A percentile compares a stretch with the other conserved stretches of the same genome.
These are phyloP conservation scores for Fragilaria crotonensis DNA, from an alignment of 108 stramenopile species.

Conservation along the genomic window DNA sequence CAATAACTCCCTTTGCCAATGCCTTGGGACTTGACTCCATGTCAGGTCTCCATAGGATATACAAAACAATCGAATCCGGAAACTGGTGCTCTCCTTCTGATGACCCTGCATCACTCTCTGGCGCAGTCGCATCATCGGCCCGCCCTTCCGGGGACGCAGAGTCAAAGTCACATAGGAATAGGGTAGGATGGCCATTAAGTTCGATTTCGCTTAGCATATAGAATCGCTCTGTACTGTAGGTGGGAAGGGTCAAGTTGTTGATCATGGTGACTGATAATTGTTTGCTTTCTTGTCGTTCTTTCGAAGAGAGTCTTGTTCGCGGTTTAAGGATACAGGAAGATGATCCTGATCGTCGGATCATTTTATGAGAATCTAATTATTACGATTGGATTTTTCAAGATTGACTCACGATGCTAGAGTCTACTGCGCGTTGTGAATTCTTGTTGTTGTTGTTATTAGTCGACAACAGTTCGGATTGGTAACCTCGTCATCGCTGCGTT, in stretches of 20 bases:
- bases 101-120: slow-evolving; percentile 1
- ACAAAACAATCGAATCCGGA: slow-evolving; percentile 38
- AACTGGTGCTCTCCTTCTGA: too few relatives aligned
- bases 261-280: slow-evolving; percentile 5
- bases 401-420: too few relatives aligned
- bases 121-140: background rate
- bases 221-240: slow-evolving; percentile 38
- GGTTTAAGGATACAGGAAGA: slow-evolving; percentile 4
- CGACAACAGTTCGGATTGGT: too few relatives aligned
- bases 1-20: too few relatives aligned
- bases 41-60: slow-evolving; percentile 61
- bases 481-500: too few relatives aligned
- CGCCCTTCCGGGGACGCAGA: too few relatives aligned
- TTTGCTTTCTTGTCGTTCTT: background rate
- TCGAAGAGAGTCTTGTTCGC: background rate
- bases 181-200: slow-evolving; percentile 24
- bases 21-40: too few relatives aligned
- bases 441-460: too few relatives aligned
- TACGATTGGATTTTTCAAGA: too few relatives aligned
- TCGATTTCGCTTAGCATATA: slow-evolving; percentile 56
- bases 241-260: background rate
- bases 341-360: background rate
- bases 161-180: slow-evolving; percentile 37
- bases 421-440: too few relatives aligned
- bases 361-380: too few relatives aligned